Base-by-base conservation (phyloP, 371 early-diverging fungal species). In the Mortierella sp. region DNA sequence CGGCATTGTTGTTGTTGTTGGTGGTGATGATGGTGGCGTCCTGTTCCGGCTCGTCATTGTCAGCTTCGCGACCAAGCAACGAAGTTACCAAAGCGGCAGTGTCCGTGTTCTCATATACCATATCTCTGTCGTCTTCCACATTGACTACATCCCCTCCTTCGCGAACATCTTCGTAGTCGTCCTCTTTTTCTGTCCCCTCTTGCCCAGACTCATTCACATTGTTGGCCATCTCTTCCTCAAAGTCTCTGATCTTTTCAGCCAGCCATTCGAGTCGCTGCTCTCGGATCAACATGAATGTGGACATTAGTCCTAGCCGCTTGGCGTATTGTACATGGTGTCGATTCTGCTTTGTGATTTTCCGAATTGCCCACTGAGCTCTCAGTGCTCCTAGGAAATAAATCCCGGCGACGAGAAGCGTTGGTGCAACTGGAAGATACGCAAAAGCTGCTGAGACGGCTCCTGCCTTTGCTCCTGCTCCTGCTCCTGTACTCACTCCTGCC, bases 241-340 rank as follows among this genome's bases (percentile, higher is more conserved):
- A 67, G 3, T 40, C 37, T 29, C 44, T 43, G 21, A 67, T 60
- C 28, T 52, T 52, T 1, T 46, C 34, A 14, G 45, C 51, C 14
- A 71, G 29, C 71, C 71, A 71, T 1, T n/a, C 24, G 24, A 71
- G 61, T n/a, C 71, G 40, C 43, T 56, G 25, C 21, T 71, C 57
- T 16, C 71, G 71, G 25, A 64, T 49, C n/a, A 41, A 9, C n/a
- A 71, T 21, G 16, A 71, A 53, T 41, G 27, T 46, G 0, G 60
- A 37, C 8, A 60, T n/a, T 7, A 64, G 25, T 17, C 51, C 50
- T 2, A 56, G 37, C 12, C 60, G 59, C 16, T 44, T 54, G 21
- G 57, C 47, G 12, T 55, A 55, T 9, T 44, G 39, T 13, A 39
- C 12, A 19, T 55, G 43, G 0, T 25, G 48, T 3, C 28, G 49